phyloP scores from a whole-genome alignment of 805 yeast genomes.

The Spathaspora boniae region DNA sequence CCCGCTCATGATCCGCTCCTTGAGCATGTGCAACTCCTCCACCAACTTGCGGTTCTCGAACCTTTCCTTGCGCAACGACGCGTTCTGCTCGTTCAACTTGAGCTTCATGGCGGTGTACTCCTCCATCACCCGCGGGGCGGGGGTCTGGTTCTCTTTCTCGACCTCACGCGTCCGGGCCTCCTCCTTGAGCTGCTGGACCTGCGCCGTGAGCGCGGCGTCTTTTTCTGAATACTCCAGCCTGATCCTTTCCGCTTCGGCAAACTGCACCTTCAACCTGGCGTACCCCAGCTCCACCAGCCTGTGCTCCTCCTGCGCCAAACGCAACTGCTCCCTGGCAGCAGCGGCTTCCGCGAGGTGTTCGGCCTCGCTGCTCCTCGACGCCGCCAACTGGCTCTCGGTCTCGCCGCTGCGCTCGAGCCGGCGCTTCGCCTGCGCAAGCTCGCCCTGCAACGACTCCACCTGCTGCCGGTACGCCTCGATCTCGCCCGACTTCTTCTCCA shows the following conservation, averaged over 20 bases:
- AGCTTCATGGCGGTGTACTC: slow-evolving; percentile 49
- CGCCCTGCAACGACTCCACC: slow-evolving; percentile 1
- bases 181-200: slow-evolving; percentile 16
- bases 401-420: slow-evolving; percentile 1
- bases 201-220: slow-evolving; percentile 21
- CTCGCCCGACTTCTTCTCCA: slow-evolving; percentile 9
- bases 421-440: slow-evolving; percentile 4
- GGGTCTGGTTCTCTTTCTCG: slow-evolving; percentile 38
- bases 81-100: slow-evolving; percentile 51
- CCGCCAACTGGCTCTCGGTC: slow-evolving; percentile 2
- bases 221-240: slow-evolving; percentile 26
- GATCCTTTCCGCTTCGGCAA: slow-evolving; percentile 17
- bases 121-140: slow-evolving; percentile 30
- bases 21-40: slow-evolving; percentile 58
- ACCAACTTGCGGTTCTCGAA: slow-evolving; percentile 43
- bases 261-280: slow-evolving; percentile 21
- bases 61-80: slow-evolving; percentile 45
- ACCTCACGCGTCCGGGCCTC: slow-evolving; percentile 17
- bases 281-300: slow-evolving; percentile 9
- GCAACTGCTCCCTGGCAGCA: slow-evolving; percentile 21
- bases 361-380: slow-evolving; percentile 7
- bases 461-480: slow-evolving; percentile 2
- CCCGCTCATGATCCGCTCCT: slow-evolving; percentile 65
- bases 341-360: slow-evolving; percentile 14
- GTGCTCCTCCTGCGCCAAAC: slow-evolving; percentile 10